Percentiles rank a stretch among this genome's conserved stretches.
These are phyloP conservation scores for Neurospora terricola DNA, from an alignment of 495 filamentous ascomycete species.

Conservation along the genomic window DNA sequence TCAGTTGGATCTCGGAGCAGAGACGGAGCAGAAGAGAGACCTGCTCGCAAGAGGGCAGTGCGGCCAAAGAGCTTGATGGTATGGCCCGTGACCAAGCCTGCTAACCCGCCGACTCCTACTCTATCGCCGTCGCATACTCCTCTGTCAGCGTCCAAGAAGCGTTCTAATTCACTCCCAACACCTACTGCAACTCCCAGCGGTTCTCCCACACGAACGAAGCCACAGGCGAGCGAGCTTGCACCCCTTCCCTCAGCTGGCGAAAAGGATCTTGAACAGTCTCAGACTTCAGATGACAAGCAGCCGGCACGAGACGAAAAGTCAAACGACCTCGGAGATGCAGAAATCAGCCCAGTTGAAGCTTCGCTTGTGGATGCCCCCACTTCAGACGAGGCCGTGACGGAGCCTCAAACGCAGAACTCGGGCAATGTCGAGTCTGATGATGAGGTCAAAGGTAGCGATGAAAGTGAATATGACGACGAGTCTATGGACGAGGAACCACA, in stretches of 20 bases:
- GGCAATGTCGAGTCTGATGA: background rate
- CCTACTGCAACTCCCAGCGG: constrained; percentile 15
- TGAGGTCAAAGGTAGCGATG: constrained; percentile 23
- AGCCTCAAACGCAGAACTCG: background rate
- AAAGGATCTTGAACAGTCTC: background rate
- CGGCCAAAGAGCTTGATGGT: constrained; percentile 58
- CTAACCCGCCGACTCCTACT: constrained; percentile 22
- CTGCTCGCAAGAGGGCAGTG: constrained; percentile 24
- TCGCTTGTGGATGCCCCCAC: background rate
- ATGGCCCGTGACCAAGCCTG: constrained; percentile 13
- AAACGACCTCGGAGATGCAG: background rate
- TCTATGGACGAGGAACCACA: constrained; percentile 41
- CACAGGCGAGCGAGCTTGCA: background rate
- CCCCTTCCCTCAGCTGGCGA: background rate
- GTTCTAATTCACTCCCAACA: constrained; percentile 46
- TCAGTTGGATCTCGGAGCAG: constrained; percentile 40
- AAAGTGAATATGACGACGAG: constrained; percentile 36
- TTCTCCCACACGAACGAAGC: background rate
- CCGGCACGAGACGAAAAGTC: background rate
- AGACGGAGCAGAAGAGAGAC: constrained; percentile 44
- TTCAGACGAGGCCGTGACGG: background rate
- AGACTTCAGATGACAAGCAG: background rate
- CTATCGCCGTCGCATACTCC: constrained; percentile 20
- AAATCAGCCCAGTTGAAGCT: background rate
- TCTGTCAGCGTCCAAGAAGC: constrained; percentile 31